Evolutionary conservation across 352 stramenopile genomes (phyloP).

Genomic region (Pythium insidiosum): DNA sequence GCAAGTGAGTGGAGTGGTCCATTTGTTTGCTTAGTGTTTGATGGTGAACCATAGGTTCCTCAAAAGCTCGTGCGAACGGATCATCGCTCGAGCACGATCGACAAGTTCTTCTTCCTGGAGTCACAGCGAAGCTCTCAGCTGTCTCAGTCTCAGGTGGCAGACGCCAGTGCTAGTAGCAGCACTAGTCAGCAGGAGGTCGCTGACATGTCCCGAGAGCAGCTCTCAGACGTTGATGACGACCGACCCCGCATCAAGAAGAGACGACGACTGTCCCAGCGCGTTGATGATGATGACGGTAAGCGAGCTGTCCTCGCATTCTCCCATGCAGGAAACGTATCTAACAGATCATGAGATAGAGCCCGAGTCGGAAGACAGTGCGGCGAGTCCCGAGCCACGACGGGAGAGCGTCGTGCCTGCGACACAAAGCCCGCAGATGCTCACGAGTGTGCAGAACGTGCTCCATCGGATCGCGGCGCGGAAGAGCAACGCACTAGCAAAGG

Average conservation of each 20-base stretch:
- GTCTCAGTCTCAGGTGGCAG: slow-evolving; percentile 22
- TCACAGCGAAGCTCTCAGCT: slow-evolving; percentile 54
- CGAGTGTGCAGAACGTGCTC: slow-evolving; percentile 72
- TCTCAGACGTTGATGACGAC: background rate
- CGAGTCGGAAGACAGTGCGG: slow-evolving; percentile 19
- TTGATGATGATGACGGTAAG: background rate
- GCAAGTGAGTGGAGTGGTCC: background rate
- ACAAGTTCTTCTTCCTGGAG: slow-evolving; percentile 78
- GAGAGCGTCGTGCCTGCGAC: slow-evolving; percentile 33
- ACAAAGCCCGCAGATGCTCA: slow-evolving; percentile 55
- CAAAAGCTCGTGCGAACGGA: slow-evolving; percentile 79
- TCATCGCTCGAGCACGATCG: slow-evolving; percentile 78
- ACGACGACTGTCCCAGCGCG: slow-evolving; percentile 8
- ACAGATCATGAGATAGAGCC: slow-evolving; percentile 5
- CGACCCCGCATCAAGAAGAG: slow-evolving; percentile 5
- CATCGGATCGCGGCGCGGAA: slow-evolving; percentile 34
- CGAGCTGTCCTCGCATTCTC: background rate
- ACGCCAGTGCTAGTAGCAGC: too few relatives aligned
- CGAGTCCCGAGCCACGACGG: slow-evolving; percentile 21
- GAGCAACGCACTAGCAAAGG: slow-evolving; percentile 52
- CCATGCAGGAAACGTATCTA: background rate
- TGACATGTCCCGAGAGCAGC: too few relatives aligned
- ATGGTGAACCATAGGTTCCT: slow-evolving; percentile 33
- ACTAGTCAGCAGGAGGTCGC: too few relatives aligned
- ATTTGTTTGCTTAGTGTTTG: background rate